Percentiles rank a stretch among this genome's conserved stretches.
Conservation (phyloP, 140 eudicot genomes). For the Ambrosia hybrid region DNA sequence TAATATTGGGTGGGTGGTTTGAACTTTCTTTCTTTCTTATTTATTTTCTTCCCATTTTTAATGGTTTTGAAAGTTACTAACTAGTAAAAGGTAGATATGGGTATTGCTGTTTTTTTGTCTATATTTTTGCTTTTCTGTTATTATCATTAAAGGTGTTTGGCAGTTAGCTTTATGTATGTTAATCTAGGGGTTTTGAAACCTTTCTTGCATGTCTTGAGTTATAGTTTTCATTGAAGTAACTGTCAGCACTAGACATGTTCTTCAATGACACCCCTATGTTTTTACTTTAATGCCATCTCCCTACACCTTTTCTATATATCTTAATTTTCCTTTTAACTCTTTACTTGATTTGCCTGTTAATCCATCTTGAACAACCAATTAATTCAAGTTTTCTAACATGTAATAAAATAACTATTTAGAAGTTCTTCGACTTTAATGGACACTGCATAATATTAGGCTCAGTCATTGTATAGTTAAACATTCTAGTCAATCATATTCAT, state of each 20-base stretch:
- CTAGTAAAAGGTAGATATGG: constrained; percentile 22
- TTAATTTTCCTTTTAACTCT: not conserved
- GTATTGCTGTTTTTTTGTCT: not conserved
- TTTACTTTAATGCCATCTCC: constrained; percentile 23
- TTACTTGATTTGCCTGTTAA: too few species aligned
- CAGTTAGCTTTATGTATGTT: constrained; percentile 42
- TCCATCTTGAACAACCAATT: too few species aligned
- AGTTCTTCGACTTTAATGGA: too few species aligned
- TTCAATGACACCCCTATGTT: constrained; percentile 34
- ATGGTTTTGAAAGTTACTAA: constrained; percentile 28
- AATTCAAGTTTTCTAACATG: too few species aligned
- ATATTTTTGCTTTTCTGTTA: constrained; percentile 29
- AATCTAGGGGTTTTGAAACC: constrained; percentile 34
- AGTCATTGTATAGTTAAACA: too few species aligned
- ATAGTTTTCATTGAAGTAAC: constrained; percentile 50
- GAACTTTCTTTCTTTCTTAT: constrained; percentile 5
- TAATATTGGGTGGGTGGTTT: constrained; percentile 6
- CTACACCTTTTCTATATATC: not conserved
- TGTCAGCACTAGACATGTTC: constrained; percentile 47
- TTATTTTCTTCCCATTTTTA: not conserved
- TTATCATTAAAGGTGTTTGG: constrained; percentile 39
- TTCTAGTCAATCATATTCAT: too few species aligned
- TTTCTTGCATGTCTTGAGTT: constrained; percentile 37
- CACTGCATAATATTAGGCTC: too few species aligned
- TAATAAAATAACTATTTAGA: too few species aligned